A percentile compares a stretch with the other conserved stretches of the same genome.
These are phyloP conservation scores for Prunus mongolica DNA, from an alignment of 306 rosid genomes.

Conservation along the genomic window DNA sequence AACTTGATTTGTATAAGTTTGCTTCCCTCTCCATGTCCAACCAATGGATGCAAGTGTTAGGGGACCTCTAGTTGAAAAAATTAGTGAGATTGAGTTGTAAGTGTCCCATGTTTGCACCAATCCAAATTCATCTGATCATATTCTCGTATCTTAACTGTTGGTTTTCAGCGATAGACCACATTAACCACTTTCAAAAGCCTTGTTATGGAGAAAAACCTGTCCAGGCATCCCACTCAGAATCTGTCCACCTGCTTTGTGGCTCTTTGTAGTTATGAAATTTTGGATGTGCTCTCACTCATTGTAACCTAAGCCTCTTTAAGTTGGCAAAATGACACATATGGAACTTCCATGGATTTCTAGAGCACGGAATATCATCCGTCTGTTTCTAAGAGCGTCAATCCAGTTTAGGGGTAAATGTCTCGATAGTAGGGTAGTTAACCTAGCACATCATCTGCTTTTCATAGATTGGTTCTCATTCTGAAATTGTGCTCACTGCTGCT, in stretches of 20 bases:
- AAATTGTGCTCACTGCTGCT: slow-evolving; percentile 1
- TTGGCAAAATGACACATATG: no score
- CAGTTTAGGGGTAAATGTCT: no score
- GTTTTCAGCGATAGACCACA: background rate
- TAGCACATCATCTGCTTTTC: background rate
- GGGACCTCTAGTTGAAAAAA: background rate
- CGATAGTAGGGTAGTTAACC: background rate
- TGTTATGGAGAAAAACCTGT: background rate
- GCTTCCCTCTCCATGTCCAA: background rate
- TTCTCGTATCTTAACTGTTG: background rate
- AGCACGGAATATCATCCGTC: no score
- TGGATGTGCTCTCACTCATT: background rate
- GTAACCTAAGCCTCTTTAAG: background rate
- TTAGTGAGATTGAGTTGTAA: background rate
- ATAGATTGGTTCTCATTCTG: background rate
- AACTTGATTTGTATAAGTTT: background rate
- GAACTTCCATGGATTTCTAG: no score
- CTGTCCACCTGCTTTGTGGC: background rate
- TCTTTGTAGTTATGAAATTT: background rate
- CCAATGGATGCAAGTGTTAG: background rate
- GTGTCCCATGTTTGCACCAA: background rate
- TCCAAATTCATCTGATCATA: background rate
- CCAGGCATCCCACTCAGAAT: background rate
- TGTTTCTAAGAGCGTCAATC: no score
- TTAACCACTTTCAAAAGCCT: background rate